Base-by-base conservation (phyloP, 1,284 basidiomycete species). In the Puccinia polysora region DNA sequence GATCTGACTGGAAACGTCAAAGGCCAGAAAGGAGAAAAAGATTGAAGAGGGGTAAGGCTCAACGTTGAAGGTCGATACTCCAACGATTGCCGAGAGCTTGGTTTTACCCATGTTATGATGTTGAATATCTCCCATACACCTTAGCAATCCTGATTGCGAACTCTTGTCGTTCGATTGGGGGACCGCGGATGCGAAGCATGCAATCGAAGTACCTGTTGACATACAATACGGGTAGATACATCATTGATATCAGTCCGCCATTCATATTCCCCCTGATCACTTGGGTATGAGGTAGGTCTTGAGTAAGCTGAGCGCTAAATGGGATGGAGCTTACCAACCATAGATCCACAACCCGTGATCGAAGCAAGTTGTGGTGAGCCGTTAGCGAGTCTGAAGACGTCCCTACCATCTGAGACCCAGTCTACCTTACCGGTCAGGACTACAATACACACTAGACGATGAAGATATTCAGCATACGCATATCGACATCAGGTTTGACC, bases 281-380 rank as follows among this genome's bases (percentile, higher is more conserved):
- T 50, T 50, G 12, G 23, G 20, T 8, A 14, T 25, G 14, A 40
- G n/a, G 20, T 18, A 10, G 36, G 3, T 5, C 8, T 34, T 34
- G 55, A 10, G 70, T 12, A 10, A 23, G 25, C 20, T 60, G 30
- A 34, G 15, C 30, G 32, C n/a, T n/a, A 93, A 4, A 87, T 85
- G 2, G 88, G 87, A 62, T 91, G 84, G 32, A 83, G 83, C 55
- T 88, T 88, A 34, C 91, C 93, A 2, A 89, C 85, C 79, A 95
- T 87, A 78, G 94, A 97, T 1, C 94, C 93, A 25, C 88, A 89
- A 0, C 92, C 94, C 0, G 94, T 96, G 74, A 96, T 91, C 40
- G 85, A 82, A 0, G 87, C 88, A 5, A 96, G 85, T 14, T 89
- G 81, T 12, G 84, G 81, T 76, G 90, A 84, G 0, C 95, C 94